Base-by-base conservation (phyloP, 371 early-diverging fungal genomes). In the Actinomortierella wolfii region DNA sequence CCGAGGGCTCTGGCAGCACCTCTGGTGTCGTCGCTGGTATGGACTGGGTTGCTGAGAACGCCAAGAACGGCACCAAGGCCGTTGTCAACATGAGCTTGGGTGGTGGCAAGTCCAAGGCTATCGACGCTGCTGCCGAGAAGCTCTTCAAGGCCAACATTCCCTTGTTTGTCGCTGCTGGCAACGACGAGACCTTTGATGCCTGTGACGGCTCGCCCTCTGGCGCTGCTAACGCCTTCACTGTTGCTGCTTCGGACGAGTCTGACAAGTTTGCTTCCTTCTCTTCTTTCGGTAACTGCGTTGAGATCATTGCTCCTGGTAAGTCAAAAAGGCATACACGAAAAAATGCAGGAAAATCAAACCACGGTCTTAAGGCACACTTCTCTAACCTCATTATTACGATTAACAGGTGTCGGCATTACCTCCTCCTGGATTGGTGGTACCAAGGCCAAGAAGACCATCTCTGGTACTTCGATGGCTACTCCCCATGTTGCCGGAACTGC, bases 91-190 rank as follows among this genome's bases (percentile, higher is more conserved):
- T 88, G 73, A 86, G 86, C 1, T 64, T 89, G 1, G 85, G 83
- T 44, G 86, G 86, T 23, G 77, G 78, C 20, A 75, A 67, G 49
- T 78, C 78, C 24, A 47, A 58, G 15, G 74, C 78, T 3, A 50
- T 86, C 17, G 66, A 78, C 51, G 59, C 56, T n/a, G 80, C 82
- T 2, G 76, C 64, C 34, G 34, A 1, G n/a, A 48, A 51, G 3
- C 64, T 76, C 49, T 65, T 56, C 34, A 23, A 41, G 14, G 49
- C 46, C 48, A 68, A 77, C 67, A 63, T 78, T 24, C 47, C 69
- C 53, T 69, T 86, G 56, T 56, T 54, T 51, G 92, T 91, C 46
- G 96, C 97, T 43, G 97, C 96, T 9, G 96, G 96, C 21, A 97
- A 96, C 84, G 81, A 84, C 39, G 50, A 21, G 15, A 43, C 66